Conservation (phyloP, 331 rosid genomes). For the Phaseolus coccineus region DNA sequence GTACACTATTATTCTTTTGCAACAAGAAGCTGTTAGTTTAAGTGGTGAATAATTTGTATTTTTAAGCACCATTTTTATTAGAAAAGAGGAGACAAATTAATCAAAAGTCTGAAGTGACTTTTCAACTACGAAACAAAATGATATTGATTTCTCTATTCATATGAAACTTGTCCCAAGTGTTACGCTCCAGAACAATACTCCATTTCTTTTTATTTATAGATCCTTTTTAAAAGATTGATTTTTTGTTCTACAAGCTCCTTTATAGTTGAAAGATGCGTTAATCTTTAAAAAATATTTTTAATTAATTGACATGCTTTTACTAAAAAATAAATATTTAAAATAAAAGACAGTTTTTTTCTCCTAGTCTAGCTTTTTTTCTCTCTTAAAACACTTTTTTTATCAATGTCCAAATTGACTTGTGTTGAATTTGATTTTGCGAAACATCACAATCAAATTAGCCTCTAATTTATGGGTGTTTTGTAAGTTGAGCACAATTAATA, state of each 20-base stretch:
- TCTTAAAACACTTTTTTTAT: not conserved
- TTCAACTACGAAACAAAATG: not conserved
- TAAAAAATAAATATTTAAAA: too few species aligned
- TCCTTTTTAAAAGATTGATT: too few species aligned
- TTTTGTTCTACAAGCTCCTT: too few species aligned
- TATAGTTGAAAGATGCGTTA: too few species aligned
- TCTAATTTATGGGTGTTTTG: not conserved
- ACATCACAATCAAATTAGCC: not conserved
- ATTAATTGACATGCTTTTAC: too few species aligned
- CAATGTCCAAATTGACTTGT: not conserved
- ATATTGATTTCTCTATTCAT: not conserved
- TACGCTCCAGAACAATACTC: not conserved
- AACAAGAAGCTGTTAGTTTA: not conserved
- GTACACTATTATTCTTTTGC: too few species aligned
- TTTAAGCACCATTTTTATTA: not conserved
- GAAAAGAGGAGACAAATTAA: not conserved
- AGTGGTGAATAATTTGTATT: not conserved
- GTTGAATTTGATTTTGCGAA: slow-evolving; percentile 10
- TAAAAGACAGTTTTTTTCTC: too few species aligned
- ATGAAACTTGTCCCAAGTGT: not conserved
- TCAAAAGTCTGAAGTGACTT: not conserved
- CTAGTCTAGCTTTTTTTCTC: not conserved
- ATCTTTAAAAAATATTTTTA: too few species aligned
- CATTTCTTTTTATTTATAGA: too few species aligned
- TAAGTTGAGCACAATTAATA: not conserved